Evolutionary conservation across 139 green algal genomes (phyloP).

Genomic region (Chlamydomonas incerta): DNA sequence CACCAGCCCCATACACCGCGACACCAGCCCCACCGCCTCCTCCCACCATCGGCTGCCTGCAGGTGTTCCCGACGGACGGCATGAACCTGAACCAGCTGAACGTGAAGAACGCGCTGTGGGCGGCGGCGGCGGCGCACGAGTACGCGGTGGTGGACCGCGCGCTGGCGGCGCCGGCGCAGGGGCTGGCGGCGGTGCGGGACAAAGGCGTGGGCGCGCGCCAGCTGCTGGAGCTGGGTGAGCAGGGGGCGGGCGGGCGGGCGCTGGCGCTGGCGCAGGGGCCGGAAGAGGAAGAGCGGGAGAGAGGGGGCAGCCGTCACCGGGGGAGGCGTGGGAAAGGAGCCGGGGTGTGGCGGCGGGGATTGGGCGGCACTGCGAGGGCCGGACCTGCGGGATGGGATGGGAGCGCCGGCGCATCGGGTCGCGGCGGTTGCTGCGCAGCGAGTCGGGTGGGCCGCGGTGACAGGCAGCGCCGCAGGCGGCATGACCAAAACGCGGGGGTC

Average conservation of each 20-base stretch:
- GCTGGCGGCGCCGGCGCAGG: background rate
- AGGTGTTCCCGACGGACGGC: slow-evolving; percentile 44
- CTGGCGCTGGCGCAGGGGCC: too few relatives aligned
- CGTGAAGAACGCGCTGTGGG: slow-evolving; percentile 37
- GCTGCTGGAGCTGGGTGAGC: slow-evolving; percentile 15
- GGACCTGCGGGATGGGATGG: too few relatives aligned
- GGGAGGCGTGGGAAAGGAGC: too few relatives aligned
- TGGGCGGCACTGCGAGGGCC: too few relatives aligned
- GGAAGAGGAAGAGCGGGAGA: background rate
- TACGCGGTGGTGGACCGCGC: slow-evolving; percentile 11
- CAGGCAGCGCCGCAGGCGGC: too few relatives aligned
- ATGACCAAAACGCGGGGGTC: too few relatives aligned
- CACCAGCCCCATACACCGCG: background rate
- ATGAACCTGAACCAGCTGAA: slow-evolving; percentile 52
- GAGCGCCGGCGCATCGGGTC: too few relatives aligned
- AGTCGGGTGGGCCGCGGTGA: too few relatives aligned
- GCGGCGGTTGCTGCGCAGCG: too few relatives aligned
- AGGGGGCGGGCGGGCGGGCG: background rate
- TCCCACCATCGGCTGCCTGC: background rate
- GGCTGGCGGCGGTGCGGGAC: slow-evolving; percentile 21
- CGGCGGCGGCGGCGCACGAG: slow-evolving; percentile 31
- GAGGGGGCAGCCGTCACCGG: background rate
- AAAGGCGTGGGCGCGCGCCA: background rate
- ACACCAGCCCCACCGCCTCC: background rate
- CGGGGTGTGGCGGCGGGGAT: too few relatives aligned